Evolutionary conservation across 352 stramenopile genomes (phyloP), one percentile per base, ranked within the genome.

Genomic region (Globisporangium alternatum): DNA sequence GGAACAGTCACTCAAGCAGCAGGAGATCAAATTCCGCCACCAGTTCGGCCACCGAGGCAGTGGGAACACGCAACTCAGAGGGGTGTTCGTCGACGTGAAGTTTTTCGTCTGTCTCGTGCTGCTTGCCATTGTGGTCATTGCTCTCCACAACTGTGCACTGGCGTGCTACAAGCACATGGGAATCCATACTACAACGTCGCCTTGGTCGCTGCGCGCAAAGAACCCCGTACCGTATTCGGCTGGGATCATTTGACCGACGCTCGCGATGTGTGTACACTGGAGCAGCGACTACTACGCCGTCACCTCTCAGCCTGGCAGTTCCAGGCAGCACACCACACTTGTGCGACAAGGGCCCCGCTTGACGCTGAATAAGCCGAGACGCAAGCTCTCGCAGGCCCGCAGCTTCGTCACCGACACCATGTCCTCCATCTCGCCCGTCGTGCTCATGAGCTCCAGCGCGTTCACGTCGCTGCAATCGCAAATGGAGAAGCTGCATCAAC

Each of bases 231-330:
- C 66, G 1, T 79, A 76, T 49, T 76, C 72, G n/a, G 72, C 72
- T 37, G 72, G 58, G 15, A 48, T 69, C 22, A 48, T 79, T 17
- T 77, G 72, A 64, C 61, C 69, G 8, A 65, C 56, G 0, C 53
- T 69, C 28, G 71, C 66, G 10, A 64, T 79, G 60, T 76, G 69
- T 10, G 66, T 74, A 8, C 64, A 75, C 25, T 76, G 72, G 72
- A 72, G 66, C 1, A 74, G 67, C 13, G 69, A 79, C 37, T 79
- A 72, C 35, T 79, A 67, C 31, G 76, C 67, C 37, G 68, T 77
- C 25, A 33, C n/a, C 21, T 2, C 35, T 39, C 35, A 39, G 35
- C 35, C 35, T 12, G 9, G 35, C 5, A 39, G 35, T 39, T 39
- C 35, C 35, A 39, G 35, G 13, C 35, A 9, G 13, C 10, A 30